Base-by-base conservation (phyloP, 2,329 filamentous ascomycete genomes). In the Nemania sp. region DNA sequence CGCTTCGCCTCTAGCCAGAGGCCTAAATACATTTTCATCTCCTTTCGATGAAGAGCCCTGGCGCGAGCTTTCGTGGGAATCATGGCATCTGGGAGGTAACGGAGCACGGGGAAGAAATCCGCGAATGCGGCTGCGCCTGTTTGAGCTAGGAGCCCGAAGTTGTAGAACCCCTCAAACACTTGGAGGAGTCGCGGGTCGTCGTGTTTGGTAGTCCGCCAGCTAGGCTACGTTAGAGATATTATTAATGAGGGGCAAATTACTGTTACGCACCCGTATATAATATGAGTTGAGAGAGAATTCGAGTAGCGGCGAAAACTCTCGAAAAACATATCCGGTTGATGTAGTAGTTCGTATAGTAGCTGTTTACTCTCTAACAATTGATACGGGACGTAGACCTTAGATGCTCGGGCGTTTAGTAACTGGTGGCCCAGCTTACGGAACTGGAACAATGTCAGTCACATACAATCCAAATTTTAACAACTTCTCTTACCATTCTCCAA, bases 291-390 rank as follows among this genome's bases (percentile, higher is more conserved):
- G 3, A 63, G 22, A 11, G 61, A 63, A 13, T 63, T 63, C 6
- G 51, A 56, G 29, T 63, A 63, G n/a, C 61, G 61, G 27, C 61
- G 61, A 6, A 57, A 63, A n/a, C 61, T 63, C 11, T 56, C 61
- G n/a, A 63, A 49, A 38, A 63, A 49, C 52, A 43, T 57, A 7
- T 63, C 41, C 18, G 61, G 61, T 8, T 55, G 32, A 20, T 51
- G 51, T 22, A 63, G 22, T 18, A 63, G 20, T 32, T 63, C 61
- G 15, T 57, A 54, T 3, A 63, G 11, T 26, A 63, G 5, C 29
- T 57, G 61, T 13, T 63, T 56, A 20, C 47, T 64, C 24, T 64
- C 62, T 1, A 58, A 11, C 6, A 41, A 18, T 53, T 64, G 62
- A 26, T 64, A 59, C 13, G 62, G 62, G 5, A 64, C 35, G n/a